Conservation (phyloP, 306 rosid species). For the Aeschynomene evenia region DNA sequence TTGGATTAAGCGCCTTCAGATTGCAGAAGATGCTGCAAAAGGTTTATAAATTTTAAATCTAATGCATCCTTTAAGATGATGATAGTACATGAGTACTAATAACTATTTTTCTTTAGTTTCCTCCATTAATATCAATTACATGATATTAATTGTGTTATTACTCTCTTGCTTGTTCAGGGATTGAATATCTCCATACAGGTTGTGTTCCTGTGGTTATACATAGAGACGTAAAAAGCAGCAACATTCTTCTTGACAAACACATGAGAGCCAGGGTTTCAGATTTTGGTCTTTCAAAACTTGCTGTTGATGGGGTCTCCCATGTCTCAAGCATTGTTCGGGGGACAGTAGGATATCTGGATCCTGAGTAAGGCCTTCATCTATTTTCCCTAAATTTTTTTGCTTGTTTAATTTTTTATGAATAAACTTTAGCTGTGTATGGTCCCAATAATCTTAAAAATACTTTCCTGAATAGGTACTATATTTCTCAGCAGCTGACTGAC, state of each 20-base stretch:
- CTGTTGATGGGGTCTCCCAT: constrained; percentile 90
- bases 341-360: constrained; percentile 94
- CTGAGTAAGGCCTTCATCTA: constrained; percentile 68
- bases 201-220: constrained; percentile 92
- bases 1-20: constrained; percentile 93
- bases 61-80: constrained; percentile 1
- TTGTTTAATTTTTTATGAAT: constrained; percentile 4
- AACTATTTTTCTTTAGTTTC: not conserved
- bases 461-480: constrained; percentile 66
- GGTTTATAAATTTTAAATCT: constrained; percentile 42
- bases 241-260: constrained; percentile 85
- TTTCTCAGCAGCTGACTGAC: constrained; percentile 96
- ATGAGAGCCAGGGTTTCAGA: constrained; percentile 97
- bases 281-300: constrained; percentile 96
- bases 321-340: constrained; percentile 97
- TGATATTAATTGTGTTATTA: constrained; percentile 18
- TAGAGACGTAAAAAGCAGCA: constrained; percentile 93
- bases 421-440: not conserved
- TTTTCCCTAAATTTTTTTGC: constrained; percentile 7
- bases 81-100: not conserved
- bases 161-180: constrained; percentile 61
- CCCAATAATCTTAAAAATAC: not conserved
- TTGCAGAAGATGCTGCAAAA: constrained; percentile 97
- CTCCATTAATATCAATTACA: not conserved
- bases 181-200: constrained; percentile 96